Conservation (phyloP, 2,329 filamentous ascomycete genomes). For the Pyrenochaeta sp. region DNA sequence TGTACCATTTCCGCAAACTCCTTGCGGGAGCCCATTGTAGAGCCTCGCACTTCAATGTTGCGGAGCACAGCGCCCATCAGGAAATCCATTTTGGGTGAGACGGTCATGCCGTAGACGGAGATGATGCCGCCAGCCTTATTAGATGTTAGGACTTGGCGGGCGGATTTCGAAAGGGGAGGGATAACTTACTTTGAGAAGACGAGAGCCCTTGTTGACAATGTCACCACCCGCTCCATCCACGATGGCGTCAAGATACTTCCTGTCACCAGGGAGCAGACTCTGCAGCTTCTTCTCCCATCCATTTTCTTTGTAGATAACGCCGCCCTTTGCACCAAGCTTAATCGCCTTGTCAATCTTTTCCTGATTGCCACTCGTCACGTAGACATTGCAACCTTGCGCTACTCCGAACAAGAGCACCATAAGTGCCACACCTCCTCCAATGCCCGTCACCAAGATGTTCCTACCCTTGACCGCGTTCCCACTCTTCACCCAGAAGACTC, state of each 20-base stretch:
- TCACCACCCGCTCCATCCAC: constrained; percentile 92
- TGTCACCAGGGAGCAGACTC: constrained; percentile 68
- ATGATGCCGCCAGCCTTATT: constrained; percentile 77
- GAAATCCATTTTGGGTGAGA: constrained; percentile 85
- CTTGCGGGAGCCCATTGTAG: constrained; percentile 88
- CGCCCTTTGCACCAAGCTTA: constrained; percentile 77
- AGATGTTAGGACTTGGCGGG: neutral
- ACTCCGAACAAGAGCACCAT: constrained; percentile 82
- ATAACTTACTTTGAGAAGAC: constrained; percentile 68
- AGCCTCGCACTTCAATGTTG: constrained; percentile 86
- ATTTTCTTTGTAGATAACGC: constrained; percentile 80
- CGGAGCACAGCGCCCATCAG: constrained; percentile 82
- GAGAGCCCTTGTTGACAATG: constrained; percentile 73
- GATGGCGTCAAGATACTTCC: constrained; percentile 79
- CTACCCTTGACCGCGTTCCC: constrained; percentile 68
- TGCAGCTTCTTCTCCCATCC: constrained; percentile 82
- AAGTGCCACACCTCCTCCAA: constrained; percentile 90
- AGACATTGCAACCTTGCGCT: constrained; percentile 77
- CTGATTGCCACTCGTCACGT: constrained; percentile 77
- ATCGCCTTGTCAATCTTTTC: constrained; percentile 79
- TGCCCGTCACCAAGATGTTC: constrained; percentile 87
- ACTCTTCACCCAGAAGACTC: constrained; percentile 82
- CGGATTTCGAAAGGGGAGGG: neutral
- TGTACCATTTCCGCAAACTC: constrained; percentile 92
- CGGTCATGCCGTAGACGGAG: constrained; percentile 89